Conservation (phyloP, 257 asterid genomes). For the Penstemon davidsonii region DNA sequence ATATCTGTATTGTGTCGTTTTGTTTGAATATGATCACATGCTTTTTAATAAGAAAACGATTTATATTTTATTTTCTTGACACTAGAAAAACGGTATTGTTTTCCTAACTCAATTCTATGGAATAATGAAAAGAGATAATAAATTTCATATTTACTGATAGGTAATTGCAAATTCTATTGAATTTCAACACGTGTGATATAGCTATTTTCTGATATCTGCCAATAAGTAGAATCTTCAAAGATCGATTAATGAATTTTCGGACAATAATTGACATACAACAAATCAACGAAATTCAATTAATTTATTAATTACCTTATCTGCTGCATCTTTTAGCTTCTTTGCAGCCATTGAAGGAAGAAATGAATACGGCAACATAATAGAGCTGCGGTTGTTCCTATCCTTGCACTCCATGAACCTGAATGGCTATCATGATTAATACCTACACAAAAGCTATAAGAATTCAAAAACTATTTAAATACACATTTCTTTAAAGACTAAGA, state of each 20-base stretch:
- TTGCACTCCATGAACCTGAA: constrained; percentile 99
- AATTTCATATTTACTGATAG: too few species aligned
- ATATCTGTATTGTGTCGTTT: too few species aligned
- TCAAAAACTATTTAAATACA: constrained; percentile 39
- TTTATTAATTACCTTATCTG: constrained; percentile 65
- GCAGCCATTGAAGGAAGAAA: constrained; percentile 95
- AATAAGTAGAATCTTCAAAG: too few species aligned
- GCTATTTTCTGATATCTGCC: too few species aligned
- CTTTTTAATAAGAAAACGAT: too few species aligned
- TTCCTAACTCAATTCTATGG: too few species aligned
- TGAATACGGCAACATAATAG: constrained; percentile 71
- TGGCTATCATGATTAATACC: constrained; percentile 69
- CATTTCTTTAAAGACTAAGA: constrained; percentile 24
- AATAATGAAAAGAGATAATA: too few species aligned
- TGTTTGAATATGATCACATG: too few species aligned
- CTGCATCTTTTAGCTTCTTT: constrained; percentile 69
- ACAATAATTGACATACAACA: constrained; percentile 7
- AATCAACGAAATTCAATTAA: constrained; percentile 10
- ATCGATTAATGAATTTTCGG: neutral
- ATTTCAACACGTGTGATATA: too few species aligned
- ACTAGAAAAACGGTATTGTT: too few species aligned
- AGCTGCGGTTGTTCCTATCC: constrained; percentile 75
- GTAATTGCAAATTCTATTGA: too few species aligned
- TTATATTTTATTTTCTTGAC: too few species aligned
- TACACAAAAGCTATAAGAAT: constrained; percentile 56